Base-by-base conservation (phyloP, 83 land plant species). In the Picea abies region DNA sequence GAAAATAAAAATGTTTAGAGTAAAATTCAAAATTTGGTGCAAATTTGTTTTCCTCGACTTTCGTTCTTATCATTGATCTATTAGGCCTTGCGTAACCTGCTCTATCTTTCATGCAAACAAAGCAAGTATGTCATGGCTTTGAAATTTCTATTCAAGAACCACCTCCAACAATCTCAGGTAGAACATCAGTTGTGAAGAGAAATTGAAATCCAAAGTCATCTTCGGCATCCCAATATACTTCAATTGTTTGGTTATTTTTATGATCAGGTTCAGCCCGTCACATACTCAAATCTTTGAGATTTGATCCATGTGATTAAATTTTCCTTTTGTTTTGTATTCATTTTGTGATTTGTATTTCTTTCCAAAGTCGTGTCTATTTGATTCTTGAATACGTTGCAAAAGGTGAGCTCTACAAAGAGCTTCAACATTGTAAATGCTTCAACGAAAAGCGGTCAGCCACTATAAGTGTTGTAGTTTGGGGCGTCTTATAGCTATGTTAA, bases 191-290 rank as follows among this genome's bases (percentile, higher is more conserved):
- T 97, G 41, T 90, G 98, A 2, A 88, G 99, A 10, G 99, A 97
- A 80, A 92, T 97, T 37, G 98, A 97, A 81, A 97, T 97, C 60
- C 99, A 97, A 78, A 93, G 96, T 75, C 96, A 97, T 82, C 95
- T 97, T 47, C 88, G 35, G 2, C 2, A 32, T 32, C 35, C 35
- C 35, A 32, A 32, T 32, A 32, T 32, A 32, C 35, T 32, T 98
- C 5, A 96, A 10, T 89, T 95, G 17, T 96, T 93, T 89, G 99
- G 99, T 7, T 96, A 32, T 69, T 96, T 96, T 78, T 93, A 96
- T 75, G 99, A 96, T 86, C 94, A 96, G 91, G 99, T 93, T 29
- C 8, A 47, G 32, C 14, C 32, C 20, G 2, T 19, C 15, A 26
- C 3, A 22, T 76, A 17, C 3, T 44, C 25, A 5, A 80, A 32